A percentile compares a stretch with the other conserved stretches of the same genome.
These are phyloP conservation scores for Candida easanensis DNA, from an alignment of 805 yeast genomes.

Conservation along the genomic window DNA sequence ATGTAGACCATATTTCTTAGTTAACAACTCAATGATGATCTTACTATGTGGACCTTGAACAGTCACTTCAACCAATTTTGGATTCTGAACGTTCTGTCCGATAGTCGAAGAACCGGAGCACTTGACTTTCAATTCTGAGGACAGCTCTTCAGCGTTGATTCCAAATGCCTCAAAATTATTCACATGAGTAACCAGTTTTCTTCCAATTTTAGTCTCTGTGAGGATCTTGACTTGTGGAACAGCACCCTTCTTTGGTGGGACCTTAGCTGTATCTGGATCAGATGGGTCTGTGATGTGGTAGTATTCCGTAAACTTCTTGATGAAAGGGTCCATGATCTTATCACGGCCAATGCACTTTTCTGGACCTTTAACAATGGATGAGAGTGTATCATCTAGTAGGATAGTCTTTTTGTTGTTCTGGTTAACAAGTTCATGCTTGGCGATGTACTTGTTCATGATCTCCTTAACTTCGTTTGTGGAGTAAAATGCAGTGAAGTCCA, in stretches of 20 bases:
- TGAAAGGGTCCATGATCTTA: constrained; percentile 40
- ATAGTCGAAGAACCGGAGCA: constrained; percentile 90
- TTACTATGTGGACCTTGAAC: constrained; percentile 91
- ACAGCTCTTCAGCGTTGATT: constrained; percentile 61
- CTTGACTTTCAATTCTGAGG: constrained; percentile 65
- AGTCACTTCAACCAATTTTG: constrained; percentile 60
- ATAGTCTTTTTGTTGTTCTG: constrained; percentile 52
- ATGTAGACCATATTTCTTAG: constrained; percentile 58
- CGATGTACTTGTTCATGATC: constrained; percentile 55
- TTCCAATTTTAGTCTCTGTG: constrained; percentile 76
- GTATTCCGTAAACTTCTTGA: constrained; percentile 43
- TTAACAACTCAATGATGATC: constrained; percentile 54
- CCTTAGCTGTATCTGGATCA: constrained; percentile 36
- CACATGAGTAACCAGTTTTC: constrained; percentile 75
- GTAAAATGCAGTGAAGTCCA: constrained; percentile 41
- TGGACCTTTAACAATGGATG: constrained; percentile 36
- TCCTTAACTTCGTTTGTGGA: constrained; percentile 52
- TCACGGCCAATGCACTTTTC: constrained; percentile 32
- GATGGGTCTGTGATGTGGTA: constrained; percentile 42
- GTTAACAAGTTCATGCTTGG: constrained; percentile 47
- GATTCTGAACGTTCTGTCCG: constrained; percentile 54
- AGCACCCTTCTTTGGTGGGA: constrained; percentile 53
- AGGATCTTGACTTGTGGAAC: constrained; percentile 64
- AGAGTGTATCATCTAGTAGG: constrained; percentile 51
- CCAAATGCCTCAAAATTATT: constrained; percentile 65